A percentile compares a stretch with the other conserved stretches of the same genome.
Evolutionary conservation across 192 early-diverging fungal genomes (phyloP).

Genomic region (Backusella circina): DNA sequence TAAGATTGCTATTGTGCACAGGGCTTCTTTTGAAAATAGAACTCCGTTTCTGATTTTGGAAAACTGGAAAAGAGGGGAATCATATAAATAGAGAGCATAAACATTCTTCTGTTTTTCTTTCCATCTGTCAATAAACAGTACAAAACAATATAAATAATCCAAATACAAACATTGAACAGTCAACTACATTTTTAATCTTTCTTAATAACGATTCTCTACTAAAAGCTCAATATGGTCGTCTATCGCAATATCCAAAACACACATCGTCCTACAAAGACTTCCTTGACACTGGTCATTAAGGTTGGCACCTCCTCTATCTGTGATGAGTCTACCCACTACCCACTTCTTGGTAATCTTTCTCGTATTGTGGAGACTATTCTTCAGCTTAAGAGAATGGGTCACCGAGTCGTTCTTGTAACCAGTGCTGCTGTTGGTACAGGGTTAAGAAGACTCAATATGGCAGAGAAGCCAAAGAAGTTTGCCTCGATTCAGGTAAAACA

Average conservation of each 20-base stretch:
- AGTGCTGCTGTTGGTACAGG: constrained; percentile 93
- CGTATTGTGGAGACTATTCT: constrained; percentile 90
- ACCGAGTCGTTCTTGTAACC: constrained; percentile 89
- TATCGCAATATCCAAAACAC: constrained; percentile 29
- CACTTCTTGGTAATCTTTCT: constrained; percentile 84
- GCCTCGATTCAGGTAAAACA: constrained; percentile 56
- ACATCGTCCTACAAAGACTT: constrained; percentile 27
- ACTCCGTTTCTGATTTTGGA: constrained; percentile 5
- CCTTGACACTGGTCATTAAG: constrained; percentile 83
- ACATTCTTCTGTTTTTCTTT: constrained; percentile 6
- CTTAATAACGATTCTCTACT: no score
- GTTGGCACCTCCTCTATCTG: constrained; percentile 96
- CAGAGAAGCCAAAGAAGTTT: constrained; percentile 78
- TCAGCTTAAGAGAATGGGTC: constrained; percentile 69
- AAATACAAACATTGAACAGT: not conserved
- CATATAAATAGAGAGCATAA: constrained; percentile 1
- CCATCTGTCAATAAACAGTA: not conserved
- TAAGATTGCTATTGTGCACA: not conserved
- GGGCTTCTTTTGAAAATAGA: not conserved
- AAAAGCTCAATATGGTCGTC: constrained; percentile 10
- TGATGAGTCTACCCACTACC: constrained; percentile 86
- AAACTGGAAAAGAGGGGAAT: constrained; percentile 6
- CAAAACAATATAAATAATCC: not conserved
- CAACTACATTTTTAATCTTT: not conserved
- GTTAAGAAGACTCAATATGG: constrained; percentile 71